phyloP scores from a whole-genome alignment of 139 green algal species.

The Gonium pectorale region DNA sequence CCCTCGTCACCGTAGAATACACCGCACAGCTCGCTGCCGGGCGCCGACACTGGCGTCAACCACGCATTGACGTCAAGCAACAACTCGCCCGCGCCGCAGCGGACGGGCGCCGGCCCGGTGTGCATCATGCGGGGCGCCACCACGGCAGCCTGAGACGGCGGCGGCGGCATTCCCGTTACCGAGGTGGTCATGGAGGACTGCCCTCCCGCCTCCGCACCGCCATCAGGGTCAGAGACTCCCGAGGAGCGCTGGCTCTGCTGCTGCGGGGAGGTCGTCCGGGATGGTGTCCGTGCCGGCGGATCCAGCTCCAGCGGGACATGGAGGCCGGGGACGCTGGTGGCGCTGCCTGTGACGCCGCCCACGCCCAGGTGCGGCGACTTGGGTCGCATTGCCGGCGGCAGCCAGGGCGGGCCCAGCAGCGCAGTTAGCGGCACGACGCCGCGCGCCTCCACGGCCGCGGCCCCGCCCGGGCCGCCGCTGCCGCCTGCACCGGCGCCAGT shows the following conservation, averaged over 20 bases:
- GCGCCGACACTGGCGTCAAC: conserved; percentile 20
- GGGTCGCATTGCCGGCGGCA: background rate
- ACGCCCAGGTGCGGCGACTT: conserved; percentile 34
- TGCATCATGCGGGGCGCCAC: background rate
- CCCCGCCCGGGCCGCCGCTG: background rate
- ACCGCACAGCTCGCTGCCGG: conserved; percentile 5
- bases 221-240: no score
- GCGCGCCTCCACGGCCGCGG: conserved; percentile 5
- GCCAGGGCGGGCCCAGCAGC: conserved; percentile 14
- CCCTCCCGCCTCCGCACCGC: no score
- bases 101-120: background rate
- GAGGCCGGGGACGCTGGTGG: conserved; percentile 12
- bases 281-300: background rate
- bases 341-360: conserved; percentile 26
- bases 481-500: background rate
- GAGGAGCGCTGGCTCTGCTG: no score
- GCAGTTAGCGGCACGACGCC: conserved; percentile 10
- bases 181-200: no score
- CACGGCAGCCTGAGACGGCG: background rate
- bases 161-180: no score
- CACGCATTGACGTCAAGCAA: background rate
- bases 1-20: conserved; percentile 38
- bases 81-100: conserved; percentile 25
- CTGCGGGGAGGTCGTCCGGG: background rate
- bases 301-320: conserved; percentile 29